Base-by-base conservation (phyloP, 2,329 filamentous ascomycete genomes). In the Bipolaris oryzae region DNA sequence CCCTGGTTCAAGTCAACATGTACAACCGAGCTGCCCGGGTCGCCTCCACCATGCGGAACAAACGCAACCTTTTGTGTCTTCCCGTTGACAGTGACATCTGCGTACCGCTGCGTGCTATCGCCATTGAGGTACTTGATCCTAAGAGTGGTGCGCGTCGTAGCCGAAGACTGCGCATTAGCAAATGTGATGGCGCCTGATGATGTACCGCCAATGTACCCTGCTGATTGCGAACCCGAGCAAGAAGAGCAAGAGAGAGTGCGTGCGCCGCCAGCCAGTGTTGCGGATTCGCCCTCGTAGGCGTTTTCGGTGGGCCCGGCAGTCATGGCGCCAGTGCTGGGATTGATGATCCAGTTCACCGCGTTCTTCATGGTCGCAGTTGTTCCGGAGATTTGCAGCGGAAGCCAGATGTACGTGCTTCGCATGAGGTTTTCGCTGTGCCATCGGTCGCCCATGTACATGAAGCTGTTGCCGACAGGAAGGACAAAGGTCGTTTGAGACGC, bases 401-500 rank as follows among this genome's bases (percentile, higher is more conserved):
- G 78, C 87, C 87, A 89, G 38, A 89, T 76, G 64, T 89, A 89
- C 0, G 85, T 87, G 49, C 81, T 84, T 0, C 82, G 76, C 72
- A 81, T 82, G 0, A 90, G 79, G 60, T 89, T 86, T n/a, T 72
- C 70, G 5, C 79, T 81, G 0, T 84, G 73, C 87, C 88, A 90
- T 20, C 88, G 83, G 73, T 90, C 87, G 18, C 88, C 87, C 74
- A 89, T 83, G 73, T 89, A 90, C 60, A 88, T 81, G 46, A 79
- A 78, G 5, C 66, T 71, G 37, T 76, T 73, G 37, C 76, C 70
- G 23, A 84, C 67, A 4, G 75, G 72, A 18, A 89, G 79, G 20
- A 89, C 79, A 62, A 81, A 88, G 34, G 79, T 85, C 0, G 85
- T 87, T 66, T 90, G 87, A 1, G 82, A 85, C 13, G 75, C 74